These are phyloP conservation scores for Hemisphaericaspora subhashii DNA, from an alignment of 1,139 yeast species.

Conservation along the genomic window DNA sequence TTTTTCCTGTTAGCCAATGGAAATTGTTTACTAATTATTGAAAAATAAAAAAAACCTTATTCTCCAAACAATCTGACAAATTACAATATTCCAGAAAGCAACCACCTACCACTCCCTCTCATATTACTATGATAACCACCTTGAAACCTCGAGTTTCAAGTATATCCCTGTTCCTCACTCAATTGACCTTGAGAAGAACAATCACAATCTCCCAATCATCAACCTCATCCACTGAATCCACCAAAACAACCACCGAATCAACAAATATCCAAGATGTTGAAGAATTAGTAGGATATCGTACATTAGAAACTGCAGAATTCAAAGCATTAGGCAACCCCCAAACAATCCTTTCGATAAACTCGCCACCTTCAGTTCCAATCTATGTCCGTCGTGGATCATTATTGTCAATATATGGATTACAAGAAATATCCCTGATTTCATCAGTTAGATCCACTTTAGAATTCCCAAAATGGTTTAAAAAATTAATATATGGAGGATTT, in stretches of 20 bases:
- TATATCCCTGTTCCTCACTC: no score
- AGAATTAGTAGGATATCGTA: conserved; percentile 16
- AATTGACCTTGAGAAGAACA: conserved; percentile 1
- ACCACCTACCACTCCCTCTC: background rate
- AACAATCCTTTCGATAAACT: conserved; percentile 41
- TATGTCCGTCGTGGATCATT: conserved; percentile 48
- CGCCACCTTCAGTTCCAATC: conserved; percentile 62
- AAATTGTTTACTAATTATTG: no score
- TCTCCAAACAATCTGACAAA: background rate
- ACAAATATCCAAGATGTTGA: conserved; percentile 22
- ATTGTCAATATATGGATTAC: conserved; percentile 44
- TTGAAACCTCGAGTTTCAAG: background rate
- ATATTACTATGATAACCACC: background rate
- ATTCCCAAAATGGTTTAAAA: conserved; percentile 34
- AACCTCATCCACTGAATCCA: background rate
- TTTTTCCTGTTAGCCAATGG: no score
- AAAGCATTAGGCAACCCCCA: conserved; percentile 46
- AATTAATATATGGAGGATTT: conserved; percentile 44
- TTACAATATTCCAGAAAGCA: background rate
- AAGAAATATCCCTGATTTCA: conserved; percentile 16
- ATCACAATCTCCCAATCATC: conserved; percentile 5
- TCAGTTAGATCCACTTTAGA: conserved; percentile 32
- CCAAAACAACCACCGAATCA: conserved; percentile 18
- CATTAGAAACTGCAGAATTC: conserved; percentile 28
- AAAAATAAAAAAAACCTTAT: no score